Evolutionary conservation across 768 basidiomycete genomes (phyloP).

Genomic region (Podaxis pistillaris): DNA sequence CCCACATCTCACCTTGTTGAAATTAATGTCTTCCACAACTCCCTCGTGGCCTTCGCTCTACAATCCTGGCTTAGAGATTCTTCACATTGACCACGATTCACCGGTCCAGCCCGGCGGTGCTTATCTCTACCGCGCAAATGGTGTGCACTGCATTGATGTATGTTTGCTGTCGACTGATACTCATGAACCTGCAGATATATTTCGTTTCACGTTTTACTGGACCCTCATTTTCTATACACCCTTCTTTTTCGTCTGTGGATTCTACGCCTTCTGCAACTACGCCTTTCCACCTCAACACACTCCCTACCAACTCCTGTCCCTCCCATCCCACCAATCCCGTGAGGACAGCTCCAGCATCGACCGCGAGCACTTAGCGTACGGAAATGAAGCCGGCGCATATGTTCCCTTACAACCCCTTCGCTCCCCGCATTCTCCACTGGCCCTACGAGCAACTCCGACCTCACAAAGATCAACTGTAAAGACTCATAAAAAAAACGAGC

Average conservation of each 20-base stretch:
- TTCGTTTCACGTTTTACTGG: constrained; percentile 55
- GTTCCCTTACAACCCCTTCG: constrained; percentile 13
- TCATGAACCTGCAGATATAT: constrained; percentile 35
- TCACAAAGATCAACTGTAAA: constrained; percentile 16
- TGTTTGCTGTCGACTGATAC: background rate
- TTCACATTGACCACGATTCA: constrained; percentile 37
- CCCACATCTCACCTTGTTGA: background rate
- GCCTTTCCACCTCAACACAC: constrained; percentile 39
- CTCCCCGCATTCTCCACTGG: constrained; percentile 6
- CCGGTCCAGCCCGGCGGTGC: constrained; percentile 39
- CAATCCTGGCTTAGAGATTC: constrained; percentile 46
- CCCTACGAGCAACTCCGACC: constrained; percentile 16
- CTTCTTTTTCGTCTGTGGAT: constrained; percentile 45
- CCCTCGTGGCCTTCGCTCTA: constrained; percentile 52
- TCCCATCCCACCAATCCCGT: background rate
- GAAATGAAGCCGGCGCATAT: constrained; percentile 15
- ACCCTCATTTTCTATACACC: constrained; percentile 49
- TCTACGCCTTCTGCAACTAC: constrained; percentile 51
- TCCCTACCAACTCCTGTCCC: constrained; percentile 7
- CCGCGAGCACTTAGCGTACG: background rate
- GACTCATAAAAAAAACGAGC: constrained; percentile 32
- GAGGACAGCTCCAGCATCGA: background rate
- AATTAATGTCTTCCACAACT: constrained; percentile 15
- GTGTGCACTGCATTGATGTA: constrained; percentile 22
- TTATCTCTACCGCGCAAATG: constrained; percentile 41